Conservation (phyloP, 2,329 filamentous ascomycete genomes). For the Cytospora leucostoma region DNA sequence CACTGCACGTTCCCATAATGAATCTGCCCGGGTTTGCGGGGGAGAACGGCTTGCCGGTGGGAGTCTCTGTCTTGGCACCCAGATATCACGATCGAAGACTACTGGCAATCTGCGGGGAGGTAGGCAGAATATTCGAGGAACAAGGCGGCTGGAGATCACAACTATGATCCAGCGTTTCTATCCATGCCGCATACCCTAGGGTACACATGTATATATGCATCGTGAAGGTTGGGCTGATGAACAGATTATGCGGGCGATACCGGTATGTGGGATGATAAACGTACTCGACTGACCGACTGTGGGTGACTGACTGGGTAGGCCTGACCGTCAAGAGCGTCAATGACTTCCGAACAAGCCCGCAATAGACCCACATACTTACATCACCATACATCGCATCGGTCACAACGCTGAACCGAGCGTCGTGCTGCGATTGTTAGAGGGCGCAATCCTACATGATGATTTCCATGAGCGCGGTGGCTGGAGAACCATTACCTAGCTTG, state of each 20-base stretch:
- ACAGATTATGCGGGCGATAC: no score
- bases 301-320: no score
- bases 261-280: no score
- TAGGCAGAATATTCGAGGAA: constrained; percentile 43
- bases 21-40: constrained; percentile 66
- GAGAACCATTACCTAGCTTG: neutral
- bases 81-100: constrained; percentile 48
- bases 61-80: constrained; percentile 53
- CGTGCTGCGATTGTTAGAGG: neutral
- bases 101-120: constrained; percentile 41
- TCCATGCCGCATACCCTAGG: no score
- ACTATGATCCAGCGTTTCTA: neutral
- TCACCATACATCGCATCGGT: constrained; percentile 17
- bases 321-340: no score
- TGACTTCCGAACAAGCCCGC: neutral
- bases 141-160: constrained; percentile 39
- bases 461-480: neutral
- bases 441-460: no score
- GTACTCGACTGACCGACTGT: no score
- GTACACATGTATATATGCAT: no score
- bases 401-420: neutral
- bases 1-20: constrained; percentile 62
- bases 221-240: no score
- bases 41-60: constrained; percentile 58
- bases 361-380: constrained; percentile 27